Conservation (phyloP, 805 yeast species). For the Ogataea saltuana region DNA sequence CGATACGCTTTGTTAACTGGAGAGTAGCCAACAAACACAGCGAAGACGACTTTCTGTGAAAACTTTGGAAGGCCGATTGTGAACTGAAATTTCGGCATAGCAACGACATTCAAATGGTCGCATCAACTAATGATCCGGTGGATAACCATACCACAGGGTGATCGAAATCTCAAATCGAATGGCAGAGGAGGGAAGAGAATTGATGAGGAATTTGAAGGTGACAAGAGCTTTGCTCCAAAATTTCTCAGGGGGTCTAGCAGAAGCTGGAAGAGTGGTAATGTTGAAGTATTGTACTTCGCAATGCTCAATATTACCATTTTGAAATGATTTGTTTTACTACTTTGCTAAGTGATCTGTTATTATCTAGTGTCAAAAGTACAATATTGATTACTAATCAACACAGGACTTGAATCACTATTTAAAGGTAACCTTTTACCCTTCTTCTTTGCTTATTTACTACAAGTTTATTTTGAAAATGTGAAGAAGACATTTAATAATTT, state of each 20-base stretch:
- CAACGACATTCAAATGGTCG: conserved; percentile 2
- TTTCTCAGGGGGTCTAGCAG: too few relatives aligned
- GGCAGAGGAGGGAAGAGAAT: too few relatives aligned
- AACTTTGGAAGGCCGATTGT: neutral
- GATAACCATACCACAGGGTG: neutral
- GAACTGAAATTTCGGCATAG: neutral
- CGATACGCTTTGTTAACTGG: neutral
- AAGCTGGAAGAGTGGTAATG: too few relatives aligned
- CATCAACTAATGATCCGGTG: neutral
- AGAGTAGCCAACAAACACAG: conserved; percentile 1
- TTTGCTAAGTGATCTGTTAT: too few relatives aligned
- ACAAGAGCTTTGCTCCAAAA: too few relatives aligned
- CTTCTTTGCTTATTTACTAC: neutral
- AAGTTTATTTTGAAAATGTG: neutral
- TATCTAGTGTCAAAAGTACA: too few relatives aligned
- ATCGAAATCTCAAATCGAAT: neutral
- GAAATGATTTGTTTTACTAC: too few relatives aligned
- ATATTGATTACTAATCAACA: neutral
- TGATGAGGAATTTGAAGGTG: too few relatives aligned
- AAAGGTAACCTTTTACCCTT: neutral
- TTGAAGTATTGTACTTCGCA: too few relatives aligned
- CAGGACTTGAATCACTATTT: neutral
- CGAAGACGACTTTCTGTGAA: neutral
- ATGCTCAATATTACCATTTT: too few relatives aligned
- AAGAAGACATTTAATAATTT: neutral